phyloP scores from a whole-genome alignment of 176 grass and related monocot genomes.

The Cenchrus purpureus region DNA sequence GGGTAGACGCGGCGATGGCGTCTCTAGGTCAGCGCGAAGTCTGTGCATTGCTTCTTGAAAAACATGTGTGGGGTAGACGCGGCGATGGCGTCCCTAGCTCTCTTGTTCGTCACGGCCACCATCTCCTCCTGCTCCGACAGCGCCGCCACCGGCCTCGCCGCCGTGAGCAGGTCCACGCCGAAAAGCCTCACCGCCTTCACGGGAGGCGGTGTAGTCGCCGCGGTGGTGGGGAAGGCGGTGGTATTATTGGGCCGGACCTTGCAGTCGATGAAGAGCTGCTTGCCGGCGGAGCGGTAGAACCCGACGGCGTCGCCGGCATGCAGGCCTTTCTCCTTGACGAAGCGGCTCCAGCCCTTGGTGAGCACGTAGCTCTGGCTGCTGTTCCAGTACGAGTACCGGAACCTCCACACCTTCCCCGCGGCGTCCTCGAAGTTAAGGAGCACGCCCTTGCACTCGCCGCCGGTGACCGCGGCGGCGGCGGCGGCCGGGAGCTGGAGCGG shows the following conservation, averaged over 20 bases:
- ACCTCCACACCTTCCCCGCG: slow-evolving; percentile 80
- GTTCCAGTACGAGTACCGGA: slow-evolving; percentile 98
- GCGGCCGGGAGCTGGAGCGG: slow-evolving; percentile 37
- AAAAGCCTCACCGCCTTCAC: slow-evolving; percentile 60
- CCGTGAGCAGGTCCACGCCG: slow-evolving; percentile 68
- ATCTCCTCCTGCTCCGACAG: slow-evolving; percentile 12
- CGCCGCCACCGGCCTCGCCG: background rate
- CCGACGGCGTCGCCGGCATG: slow-evolving; percentile 73
- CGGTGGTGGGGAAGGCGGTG: background rate
- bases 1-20: slow-evolving; percentile 1
- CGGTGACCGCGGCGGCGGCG: background rate
- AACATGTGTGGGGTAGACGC: slow-evolving; percentile 33
- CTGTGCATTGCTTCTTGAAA: slow-evolving; percentile 78
- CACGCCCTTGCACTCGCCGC: slow-evolving; percentile 64
- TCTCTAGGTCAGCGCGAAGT: slow-evolving; percentile 50
- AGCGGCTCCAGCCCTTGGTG: slow-evolving; percentile 93
- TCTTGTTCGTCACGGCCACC: slow-evolving; percentile 46
- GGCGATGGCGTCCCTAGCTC: slow-evolving; percentile 34
- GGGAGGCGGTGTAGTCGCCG: background rate
- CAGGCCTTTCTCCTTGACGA: slow-evolving; percentile 91
- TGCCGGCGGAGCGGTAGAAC: slow-evolving; percentile 59
- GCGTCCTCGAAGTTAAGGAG: slow-evolving; percentile 90
- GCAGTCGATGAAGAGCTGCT: slow-evolving; percentile 83
- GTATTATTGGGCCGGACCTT: slow-evolving; percentile 45
- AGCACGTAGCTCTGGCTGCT: slow-evolving; percentile 99